phyloP scores from a whole-genome alignment of 768 basidiomycete species.

The Leccinum pellstonianum region DNA sequence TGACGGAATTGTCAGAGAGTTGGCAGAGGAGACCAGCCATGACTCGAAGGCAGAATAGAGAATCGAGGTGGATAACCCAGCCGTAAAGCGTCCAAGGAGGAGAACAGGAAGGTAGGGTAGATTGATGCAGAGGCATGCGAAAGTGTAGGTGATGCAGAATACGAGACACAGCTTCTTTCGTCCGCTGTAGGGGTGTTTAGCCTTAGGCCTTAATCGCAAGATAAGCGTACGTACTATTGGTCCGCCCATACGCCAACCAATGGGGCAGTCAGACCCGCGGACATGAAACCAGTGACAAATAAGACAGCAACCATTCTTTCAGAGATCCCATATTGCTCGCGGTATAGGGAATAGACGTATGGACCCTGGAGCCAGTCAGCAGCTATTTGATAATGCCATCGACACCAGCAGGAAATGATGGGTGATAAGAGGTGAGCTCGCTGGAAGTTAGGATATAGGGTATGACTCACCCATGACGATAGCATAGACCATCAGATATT shows the following conservation, averaged over 20 bases:
- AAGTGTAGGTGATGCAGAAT: conserved; percentile 67
- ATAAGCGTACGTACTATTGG: conserved; percentile 43
- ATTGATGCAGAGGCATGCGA: conserved; percentile 59
- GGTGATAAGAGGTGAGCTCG: conserved; percentile 1
- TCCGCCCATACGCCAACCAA: conserved; percentile 78
- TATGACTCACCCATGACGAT: conserved; percentile 66
- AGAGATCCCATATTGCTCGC: conserved; percentile 62
- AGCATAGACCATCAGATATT: conserved; percentile 66
- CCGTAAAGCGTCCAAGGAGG: conserved; percentile 61
- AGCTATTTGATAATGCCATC: conserved; percentile 36
- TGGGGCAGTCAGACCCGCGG: conserved; percentile 68
- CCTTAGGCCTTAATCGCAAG: neutral
- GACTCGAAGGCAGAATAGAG: conserved; percentile 76
- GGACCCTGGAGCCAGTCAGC: conserved; percentile 83
- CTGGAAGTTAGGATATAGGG: neutral
- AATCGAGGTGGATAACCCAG: conserved; percentile 72
- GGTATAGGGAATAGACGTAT: conserved; percentile 73
- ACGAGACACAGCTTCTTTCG: conserved; percentile 64
- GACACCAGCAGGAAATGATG: neutral
- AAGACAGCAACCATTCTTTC: conserved; percentile 66
- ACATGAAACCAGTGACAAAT: conserved; percentile 76
- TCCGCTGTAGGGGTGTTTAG: conserved; percentile 43
- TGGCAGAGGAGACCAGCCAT: conserved; percentile 69
- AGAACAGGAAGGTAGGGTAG: conserved; percentile 58
- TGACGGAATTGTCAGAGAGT: conserved; percentile 48